These are phyloP conservation scores for Diaporthe caulivora DNA, from an alignment of 2,329 filamentous ascomycete genomes.

Conservation along the genomic window DNA sequence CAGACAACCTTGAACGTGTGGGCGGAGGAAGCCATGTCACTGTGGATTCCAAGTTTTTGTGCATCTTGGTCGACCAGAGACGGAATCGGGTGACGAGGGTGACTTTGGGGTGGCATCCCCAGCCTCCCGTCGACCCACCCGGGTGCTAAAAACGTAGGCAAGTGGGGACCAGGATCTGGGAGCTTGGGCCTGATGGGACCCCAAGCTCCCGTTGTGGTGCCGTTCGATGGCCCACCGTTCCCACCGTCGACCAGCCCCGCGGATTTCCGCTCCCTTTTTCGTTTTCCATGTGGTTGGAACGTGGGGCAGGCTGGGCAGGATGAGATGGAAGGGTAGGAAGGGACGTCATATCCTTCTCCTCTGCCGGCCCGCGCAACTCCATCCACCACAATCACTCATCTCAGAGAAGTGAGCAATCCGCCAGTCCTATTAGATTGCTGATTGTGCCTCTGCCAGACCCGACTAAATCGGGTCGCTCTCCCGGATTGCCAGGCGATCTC, in stretches of 20 bases:
- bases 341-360: background rate
- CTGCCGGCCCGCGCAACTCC: background rate
- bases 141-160: conserved; percentile 28
- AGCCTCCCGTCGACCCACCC: conserved; percentile 17
- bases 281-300: conserved; percentile 19
- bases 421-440: background rate
- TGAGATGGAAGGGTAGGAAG: background rate
- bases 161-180: conserved; percentile 23
- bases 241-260: conserved; percentile 19
- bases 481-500: conserved; percentile 30
- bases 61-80: background rate
- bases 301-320: background rate
- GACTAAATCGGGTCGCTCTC: conserved; percentile 8
- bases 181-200: conserved; percentile 20
- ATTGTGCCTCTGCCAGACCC: background rate
- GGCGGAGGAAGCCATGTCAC: background rate
- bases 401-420: background rate
- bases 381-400: too few species aligned
- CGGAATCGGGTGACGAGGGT: background rate
- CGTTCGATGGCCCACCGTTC: conserved; percentile 3
- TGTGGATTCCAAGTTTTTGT: conserved; percentile 20
- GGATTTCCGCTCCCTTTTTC: conserved; percentile 4
- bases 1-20: background rate
- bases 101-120: conserved; percentile 13
- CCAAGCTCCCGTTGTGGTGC: conserved; percentile 14